Evolutionary conservation across 805 yeast species (phyloP).

Genomic region (Zygosaccharomyces rouxii): DNA sequence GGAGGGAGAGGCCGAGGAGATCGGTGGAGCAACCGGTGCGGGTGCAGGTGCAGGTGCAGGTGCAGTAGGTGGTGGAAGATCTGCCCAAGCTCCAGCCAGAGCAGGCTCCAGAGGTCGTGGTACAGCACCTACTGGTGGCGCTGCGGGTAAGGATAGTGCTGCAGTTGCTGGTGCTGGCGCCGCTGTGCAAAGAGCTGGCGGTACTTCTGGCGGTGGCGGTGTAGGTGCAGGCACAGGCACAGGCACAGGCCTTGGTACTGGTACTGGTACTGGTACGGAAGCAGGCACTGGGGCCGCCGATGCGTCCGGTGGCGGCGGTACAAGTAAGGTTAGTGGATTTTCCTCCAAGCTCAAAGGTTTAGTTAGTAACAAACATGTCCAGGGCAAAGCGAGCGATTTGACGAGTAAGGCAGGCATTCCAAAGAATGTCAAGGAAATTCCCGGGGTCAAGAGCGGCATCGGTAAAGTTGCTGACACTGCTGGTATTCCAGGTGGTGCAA

Average conservation of each 20-base stretch:
- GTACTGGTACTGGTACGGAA: neutral
- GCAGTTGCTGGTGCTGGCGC: constrained; percentile 4
- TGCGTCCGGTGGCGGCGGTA: neutral
- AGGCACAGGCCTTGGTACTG: neutral
- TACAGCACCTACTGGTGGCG: neutral
- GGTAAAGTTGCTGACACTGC: neutral
- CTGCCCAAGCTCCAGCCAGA: neutral
- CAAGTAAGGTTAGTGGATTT: neutral
- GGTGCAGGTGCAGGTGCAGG: neutral
- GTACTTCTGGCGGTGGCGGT: neutral
- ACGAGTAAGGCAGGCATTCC: constrained; percentile 2
- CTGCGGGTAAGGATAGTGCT: neutral
- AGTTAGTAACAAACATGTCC: neutral
- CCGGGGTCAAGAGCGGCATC: too few relatives aligned
- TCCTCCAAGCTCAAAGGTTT: neutral
- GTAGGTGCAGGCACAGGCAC: neutral
- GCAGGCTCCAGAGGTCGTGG: neutral
- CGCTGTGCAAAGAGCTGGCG: constrained; percentile 3
- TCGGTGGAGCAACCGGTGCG: neutral
- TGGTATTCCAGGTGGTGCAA: constrained; percentile 17
- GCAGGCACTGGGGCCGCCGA: neutral
- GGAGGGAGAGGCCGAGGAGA: neutral
- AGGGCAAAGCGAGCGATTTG: neutral
- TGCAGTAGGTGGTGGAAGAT: neutral
- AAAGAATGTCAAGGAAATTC: neutral